Evolutionary conservation across 805 yeast species (phyloP), one percentile per base, ranked within the genome.

Genomic region (Zygoascus ofunaensis): DNA sequence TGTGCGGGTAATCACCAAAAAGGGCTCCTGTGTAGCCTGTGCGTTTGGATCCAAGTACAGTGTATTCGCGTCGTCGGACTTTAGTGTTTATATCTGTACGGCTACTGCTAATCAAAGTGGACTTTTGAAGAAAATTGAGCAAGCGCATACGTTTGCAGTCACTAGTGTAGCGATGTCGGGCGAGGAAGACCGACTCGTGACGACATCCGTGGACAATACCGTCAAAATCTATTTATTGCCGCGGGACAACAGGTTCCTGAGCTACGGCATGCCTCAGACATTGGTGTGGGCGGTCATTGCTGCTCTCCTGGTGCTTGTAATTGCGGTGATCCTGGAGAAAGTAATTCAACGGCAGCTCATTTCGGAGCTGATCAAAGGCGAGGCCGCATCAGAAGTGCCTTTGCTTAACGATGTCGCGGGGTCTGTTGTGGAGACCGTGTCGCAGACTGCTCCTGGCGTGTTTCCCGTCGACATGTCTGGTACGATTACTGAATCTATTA

Each of bases 111-210:
- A 15, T 23, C 14, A n/a, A 21, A 8, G 7, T 12, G 33, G 33
- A n/a, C 7, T 26, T 8, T 24, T 26, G 19, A 37, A 32, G 33
- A 14, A 23, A 12, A 41, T 41, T 17, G 4, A 22, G 32, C 43
- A 81, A 48, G 78, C 83, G 44, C 96, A 87, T 59, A 67, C 72
- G 5, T 84, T 84, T 60, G 87, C 94, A 21, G 79, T 87, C 42
- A 87, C 96, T 0, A 72, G 74, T 37, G 76, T 85, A 7, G 66
- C 76, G 2, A 79, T 86, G 48, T 79, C 87, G 3, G 80, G 83
- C 12, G 71, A 77, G 57, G 87, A 89, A 5, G 64, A 73, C 41
- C 71, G 70, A 44, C 63, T 86, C 40, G 90, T 86, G 2, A 74
- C 86, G 19, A 80, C 78, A 0, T 80, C 90, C 28, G 94, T 89